phyloP scores from a whole-genome alignment of 83 land plant species.

The Diphasiastrum complanatum region DNA sequence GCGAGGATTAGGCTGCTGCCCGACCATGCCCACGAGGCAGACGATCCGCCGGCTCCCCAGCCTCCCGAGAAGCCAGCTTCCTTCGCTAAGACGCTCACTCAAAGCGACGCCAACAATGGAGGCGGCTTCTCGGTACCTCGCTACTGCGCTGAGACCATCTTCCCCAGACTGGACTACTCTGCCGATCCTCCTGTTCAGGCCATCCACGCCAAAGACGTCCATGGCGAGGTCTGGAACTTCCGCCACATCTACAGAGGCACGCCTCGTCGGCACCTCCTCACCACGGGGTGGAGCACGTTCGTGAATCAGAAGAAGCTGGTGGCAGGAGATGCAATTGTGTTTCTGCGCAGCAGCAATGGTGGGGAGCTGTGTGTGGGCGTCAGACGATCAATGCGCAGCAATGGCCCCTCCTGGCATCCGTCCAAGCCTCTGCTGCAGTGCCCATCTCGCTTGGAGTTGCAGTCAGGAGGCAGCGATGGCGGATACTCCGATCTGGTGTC shows the following conservation, averaged over 20 bases:
- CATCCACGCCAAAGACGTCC: constrained; percentile 86
- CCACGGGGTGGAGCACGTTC: constrained; percentile 97
- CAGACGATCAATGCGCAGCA: constrained; percentile 60
- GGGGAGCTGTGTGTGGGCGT: constrained; percentile 96
- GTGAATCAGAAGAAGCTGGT: constrained; percentile 98
- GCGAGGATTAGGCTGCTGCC: constrained; percentile 67
- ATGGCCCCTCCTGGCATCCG: constrained; percentile 18
- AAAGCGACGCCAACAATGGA: constrained; percentile 98
- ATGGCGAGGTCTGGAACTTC: constrained; percentile 90
- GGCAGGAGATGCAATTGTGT: constrained; percentile 96
- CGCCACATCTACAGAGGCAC: constrained; percentile 97
- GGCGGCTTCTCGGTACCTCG: constrained; percentile 97
- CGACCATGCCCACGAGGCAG: constrained; percentile 19
- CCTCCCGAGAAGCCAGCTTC: constrained; percentile 63
- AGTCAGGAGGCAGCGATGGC: neutral
- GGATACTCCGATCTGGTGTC: constrained; percentile 12
- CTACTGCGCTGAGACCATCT: constrained; percentile 97
- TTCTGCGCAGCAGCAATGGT: constrained; percentile 63
- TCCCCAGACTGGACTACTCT: constrained; percentile 81
- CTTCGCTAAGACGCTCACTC: constrained; percentile 94
- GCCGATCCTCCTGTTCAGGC: constrained; percentile 96
- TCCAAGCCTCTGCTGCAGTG: constrained; percentile 3
- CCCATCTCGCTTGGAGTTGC: constrained; percentile 25
- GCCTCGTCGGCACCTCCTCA: constrained; percentile 86
- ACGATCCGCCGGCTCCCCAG: constrained; percentile 27